A percentile compares a stretch with the other conserved stretches of the same genome.
Conservation (phyloP, 768 basidiomycete genomes). For the Suillus decipiens region DNA sequence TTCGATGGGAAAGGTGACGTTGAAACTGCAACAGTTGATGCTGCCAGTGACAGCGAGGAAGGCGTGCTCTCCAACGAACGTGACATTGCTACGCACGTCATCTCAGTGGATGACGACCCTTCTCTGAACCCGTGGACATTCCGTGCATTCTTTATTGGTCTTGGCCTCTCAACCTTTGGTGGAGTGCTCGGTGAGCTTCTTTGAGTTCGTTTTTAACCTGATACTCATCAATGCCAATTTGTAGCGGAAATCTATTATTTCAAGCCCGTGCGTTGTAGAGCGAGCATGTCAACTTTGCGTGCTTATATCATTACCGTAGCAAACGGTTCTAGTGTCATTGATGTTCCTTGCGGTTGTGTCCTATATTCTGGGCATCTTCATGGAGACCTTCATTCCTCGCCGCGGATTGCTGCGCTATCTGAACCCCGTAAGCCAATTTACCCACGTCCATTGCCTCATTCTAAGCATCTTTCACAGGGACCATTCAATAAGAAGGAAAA, state of each 20-base stretch:
- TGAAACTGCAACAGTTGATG: constrained; percentile 30
- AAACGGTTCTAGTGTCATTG: constrained; percentile 49
- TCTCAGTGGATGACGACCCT: constrained; percentile 46
- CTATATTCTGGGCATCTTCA: constrained; percentile 44
- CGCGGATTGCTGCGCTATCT: constrained; percentile 44
- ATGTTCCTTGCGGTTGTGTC: constrained; percentile 53
- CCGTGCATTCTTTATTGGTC: constrained; percentile 47
- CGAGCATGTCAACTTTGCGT: neutral
- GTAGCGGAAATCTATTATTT: constrained; percentile 55
- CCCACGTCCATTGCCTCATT: neutral
- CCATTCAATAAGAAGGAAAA: constrained; percentile 57
- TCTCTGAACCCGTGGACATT: constrained; percentile 48
- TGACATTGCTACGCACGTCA: constrained; percentile 45
- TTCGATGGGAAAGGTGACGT: constrained; percentile 32
- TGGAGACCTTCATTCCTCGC: constrained; percentile 43
- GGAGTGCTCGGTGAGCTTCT: constrained; percentile 43
- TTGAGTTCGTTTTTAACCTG: constrained; percentile 12
- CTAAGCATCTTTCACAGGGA: constrained; percentile 31
- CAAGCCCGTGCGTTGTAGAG: constrained; percentile 42
- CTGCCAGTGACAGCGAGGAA: constrained; percentile 21
- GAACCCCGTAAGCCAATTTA: constrained; percentile 41
- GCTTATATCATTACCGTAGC: constrained; percentile 29
- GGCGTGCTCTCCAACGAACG: constrained; percentile 42
- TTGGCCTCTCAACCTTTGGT: constrained; percentile 48
- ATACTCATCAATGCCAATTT: constrained; percentile 9